These are phyloP conservation scores for Iberis pinnata DNA, from an alignment of 345 rosid species.

Conservation along the genomic window DNA sequence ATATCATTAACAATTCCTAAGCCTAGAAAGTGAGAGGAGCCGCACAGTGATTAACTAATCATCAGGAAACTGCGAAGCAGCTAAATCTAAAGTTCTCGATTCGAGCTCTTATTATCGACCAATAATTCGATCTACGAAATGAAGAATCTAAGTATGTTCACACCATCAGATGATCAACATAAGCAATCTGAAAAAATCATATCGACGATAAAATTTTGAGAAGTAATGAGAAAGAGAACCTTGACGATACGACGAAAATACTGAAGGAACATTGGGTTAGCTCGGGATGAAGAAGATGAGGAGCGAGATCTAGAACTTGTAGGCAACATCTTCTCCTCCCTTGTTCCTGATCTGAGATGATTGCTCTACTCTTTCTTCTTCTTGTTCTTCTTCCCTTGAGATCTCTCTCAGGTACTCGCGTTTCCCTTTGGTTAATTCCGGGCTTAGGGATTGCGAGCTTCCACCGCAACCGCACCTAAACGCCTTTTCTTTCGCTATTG, in stretches of 20 bases:
- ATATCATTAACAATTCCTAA: not conserved
- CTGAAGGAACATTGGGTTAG: slow-evolving; percentile 62
- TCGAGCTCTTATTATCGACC: no score
- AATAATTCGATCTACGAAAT: slow-evolving; percentile 14
- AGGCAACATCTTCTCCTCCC: slow-evolving; percentile 56
- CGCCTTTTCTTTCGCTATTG: slow-evolving; percentile 7
- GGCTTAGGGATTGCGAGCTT: slow-evolving; percentile 15
- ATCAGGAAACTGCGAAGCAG: not conserved
- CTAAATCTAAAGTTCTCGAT: slow-evolving; percentile 10
- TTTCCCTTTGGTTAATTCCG: slow-evolving; percentile 18
- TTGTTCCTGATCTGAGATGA: slow-evolving; percentile 7
- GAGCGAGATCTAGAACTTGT: slow-evolving; percentile 70
- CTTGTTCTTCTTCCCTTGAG: slow-evolving; percentile 23
- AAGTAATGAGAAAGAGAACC: slow-evolving; percentile 39
- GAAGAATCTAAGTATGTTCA: slow-evolving; percentile 1
- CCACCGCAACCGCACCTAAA: slow-evolving; percentile 6
- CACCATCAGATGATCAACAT: not conserved
- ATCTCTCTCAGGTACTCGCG: slow-evolving; percentile 31
- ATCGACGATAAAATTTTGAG: slow-evolving; percentile 11
- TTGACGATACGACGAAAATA: slow-evolving; percentile 94
- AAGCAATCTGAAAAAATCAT: slow-evolving; percentile 28
- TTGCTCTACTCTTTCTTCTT: slow-evolving; percentile 10
- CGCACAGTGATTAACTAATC: not conserved
- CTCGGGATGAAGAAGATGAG: slow-evolving; percentile 64
- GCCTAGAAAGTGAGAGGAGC: slow-evolving; percentile 6